A percentile compares a stretch with the other conserved stretches of the same genome.
These are phyloP conservation scores for Pyronema domesticum DNA, from an alignment of 495 filamentous ascomycete species.

Conservation along the genomic window DNA sequence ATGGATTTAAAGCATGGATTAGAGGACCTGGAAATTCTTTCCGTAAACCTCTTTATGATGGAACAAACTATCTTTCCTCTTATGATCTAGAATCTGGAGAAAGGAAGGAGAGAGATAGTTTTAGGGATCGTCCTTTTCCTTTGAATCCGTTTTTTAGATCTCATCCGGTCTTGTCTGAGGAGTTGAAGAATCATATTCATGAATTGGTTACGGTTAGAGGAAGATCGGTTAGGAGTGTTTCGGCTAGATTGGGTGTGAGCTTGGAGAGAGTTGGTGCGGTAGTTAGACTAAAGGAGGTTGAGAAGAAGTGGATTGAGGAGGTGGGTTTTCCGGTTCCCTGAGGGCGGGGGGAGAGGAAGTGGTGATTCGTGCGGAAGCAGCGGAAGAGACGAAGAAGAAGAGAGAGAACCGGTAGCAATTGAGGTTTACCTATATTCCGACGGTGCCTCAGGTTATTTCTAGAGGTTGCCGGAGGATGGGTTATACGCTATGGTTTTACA, in stretches of 20 bases:
- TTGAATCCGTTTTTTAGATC: conserved; percentile 53
- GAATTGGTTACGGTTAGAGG: conserved; percentile 42
- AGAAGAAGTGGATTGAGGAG: conserved; percentile 55
- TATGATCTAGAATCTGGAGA: conserved; percentile 27
- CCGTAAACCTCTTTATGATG: conserved; percentile 37
- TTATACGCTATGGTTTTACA: too few species aligned
- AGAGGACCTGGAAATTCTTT: conserved; percentile 38
- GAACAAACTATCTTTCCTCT: conserved; percentile 48
- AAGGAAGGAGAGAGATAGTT: conserved; percentile 3
- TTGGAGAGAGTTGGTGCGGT: conserved; percentile 79
- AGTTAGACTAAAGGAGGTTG: conserved; percentile 68
- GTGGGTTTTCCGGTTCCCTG: conserved; percentile 32
- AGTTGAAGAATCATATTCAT: conserved; percentile 59
- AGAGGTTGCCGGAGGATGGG: too few species aligned
- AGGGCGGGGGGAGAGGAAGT: conserved; percentile 3
- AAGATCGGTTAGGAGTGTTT: conserved; percentile 57
- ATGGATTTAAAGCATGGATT: conserved; percentile 34
- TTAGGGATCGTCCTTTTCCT: conserved; percentile 44
- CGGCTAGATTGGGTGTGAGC: conserved; percentile 58
- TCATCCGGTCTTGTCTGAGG: conserved; percentile 58
- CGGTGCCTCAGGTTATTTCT: too few species aligned
- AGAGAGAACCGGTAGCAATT: not conserved
- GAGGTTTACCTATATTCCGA: too few species aligned
- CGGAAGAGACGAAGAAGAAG: conserved; percentile 23
- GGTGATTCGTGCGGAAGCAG: too few species aligned